phyloP scores from a whole-genome alignment of 495 filamentous ascomycete species.

The Echria macrotheca region DNA sequence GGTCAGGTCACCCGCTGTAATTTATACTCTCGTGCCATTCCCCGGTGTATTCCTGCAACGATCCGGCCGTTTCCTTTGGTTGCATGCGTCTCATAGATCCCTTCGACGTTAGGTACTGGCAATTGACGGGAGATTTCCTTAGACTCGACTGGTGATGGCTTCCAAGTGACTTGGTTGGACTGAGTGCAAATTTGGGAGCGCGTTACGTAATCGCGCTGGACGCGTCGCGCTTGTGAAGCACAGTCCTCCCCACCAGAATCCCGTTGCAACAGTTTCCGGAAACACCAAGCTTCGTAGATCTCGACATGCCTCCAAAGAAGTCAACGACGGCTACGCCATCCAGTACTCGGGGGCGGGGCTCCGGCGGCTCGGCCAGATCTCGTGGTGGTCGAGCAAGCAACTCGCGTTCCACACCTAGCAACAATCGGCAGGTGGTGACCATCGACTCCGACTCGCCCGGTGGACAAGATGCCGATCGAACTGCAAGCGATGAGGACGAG shows the following conservation, averaged over 20 bases:
- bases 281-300: too few species aligned
- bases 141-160: constrained; percentile 3
- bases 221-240: background rate
- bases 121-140: constrained; percentile 25
- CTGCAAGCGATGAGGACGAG: too few species aligned
- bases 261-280: too few species aligned
- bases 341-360: too few species aligned
- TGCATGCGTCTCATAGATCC: constrained; percentile 43
- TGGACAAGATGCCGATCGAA: too few species aligned
- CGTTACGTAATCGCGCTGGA: background rate
- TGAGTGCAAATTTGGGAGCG: background rate
- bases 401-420: too few species aligned
- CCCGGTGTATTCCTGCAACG: constrained; percentile 50
- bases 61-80: constrained; percentile 32
- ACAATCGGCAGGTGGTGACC: background rate
- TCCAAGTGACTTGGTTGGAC: background rate
- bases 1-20: constrained; percentile 48
- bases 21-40: constrained; percentile 54
- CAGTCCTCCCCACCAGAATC: too few species aligned
- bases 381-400: too few species aligned
- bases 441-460: constrained; percentile 18
- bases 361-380: too few species aligned
- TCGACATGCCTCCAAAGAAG: constrained; percentile 17
- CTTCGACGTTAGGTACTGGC: constrained; percentile 22
- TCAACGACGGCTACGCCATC: background rate